Conservation (phyloP, 495 filamentous ascomycete species). For the Letharia lupina region DNA sequence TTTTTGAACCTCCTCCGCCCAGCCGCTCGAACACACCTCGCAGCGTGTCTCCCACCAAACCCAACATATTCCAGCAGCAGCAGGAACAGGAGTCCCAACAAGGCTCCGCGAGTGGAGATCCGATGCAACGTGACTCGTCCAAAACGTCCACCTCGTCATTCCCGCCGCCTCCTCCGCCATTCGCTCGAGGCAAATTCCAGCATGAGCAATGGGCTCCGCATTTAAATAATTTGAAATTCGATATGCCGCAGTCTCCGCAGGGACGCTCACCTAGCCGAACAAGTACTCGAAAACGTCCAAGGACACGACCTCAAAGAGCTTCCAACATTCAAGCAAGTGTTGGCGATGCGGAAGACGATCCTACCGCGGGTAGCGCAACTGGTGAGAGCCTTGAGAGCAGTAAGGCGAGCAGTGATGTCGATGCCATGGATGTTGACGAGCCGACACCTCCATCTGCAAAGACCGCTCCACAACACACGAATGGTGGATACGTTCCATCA, state of each 20-base stretch:
- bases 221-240: constrained; percentile 54
- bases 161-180: constrained; percentile 29
- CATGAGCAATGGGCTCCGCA: constrained; percentile 58
- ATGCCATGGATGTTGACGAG: constrained; percentile 44
- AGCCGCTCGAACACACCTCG: constrained; percentile 32
- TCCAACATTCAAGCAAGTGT: constrained; percentile 38
- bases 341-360: constrained; percentile 32
- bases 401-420: constrained; percentile 20
- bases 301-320: constrained; percentile 33
- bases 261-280: constrained; percentile 28
- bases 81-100: constrained; percentile 17
- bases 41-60: constrained; percentile 32
- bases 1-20: constrained; percentile 39
- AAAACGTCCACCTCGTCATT: constrained; percentile 18
- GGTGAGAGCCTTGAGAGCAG: constrained; percentile 18
- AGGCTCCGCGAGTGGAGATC: not conserved
- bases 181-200: constrained; percentile 46
- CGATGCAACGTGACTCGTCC: constrained; percentile 16
- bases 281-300: constrained; percentile 28
- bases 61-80: constrained; percentile 14
- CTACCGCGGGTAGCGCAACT: constrained; percentile 13
- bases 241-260: constrained; percentile 39
- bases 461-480: constrained; percentile 1
- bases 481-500: not conserved
- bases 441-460: constrained; percentile 18